Conservation (phyloP, 495 filamentous ascomycete genomes). For the Tuber aestivum region DNA sequence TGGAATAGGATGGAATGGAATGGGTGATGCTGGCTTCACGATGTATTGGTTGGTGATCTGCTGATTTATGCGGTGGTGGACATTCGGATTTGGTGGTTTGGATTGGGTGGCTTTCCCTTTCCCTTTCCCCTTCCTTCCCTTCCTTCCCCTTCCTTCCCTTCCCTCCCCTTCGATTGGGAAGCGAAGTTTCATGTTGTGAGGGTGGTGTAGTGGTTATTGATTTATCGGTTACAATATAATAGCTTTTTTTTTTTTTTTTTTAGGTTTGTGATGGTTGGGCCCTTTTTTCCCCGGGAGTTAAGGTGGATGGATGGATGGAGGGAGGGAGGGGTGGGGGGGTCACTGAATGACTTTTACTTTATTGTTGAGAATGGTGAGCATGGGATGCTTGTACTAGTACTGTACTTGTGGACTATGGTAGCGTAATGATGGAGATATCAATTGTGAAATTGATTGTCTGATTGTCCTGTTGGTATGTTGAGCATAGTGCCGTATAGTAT, state of each 20-base stretch:
- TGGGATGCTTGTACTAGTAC: no score
- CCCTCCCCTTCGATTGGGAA: no score
- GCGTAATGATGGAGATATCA: not conserved
- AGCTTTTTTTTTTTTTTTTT: not conserved
- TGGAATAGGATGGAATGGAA: no score
- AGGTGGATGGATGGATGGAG: no score
- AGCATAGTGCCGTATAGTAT: not conserved
- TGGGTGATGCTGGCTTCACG: not conserved
- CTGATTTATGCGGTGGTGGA: not conserved
- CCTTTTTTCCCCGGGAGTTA: no score
- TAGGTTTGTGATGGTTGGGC: no score
- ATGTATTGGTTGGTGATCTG: constrained; percentile 1
- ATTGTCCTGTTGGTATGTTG: not conserved
- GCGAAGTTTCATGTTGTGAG: no score
- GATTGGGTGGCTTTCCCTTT: no score
- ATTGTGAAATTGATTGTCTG: not conserved
- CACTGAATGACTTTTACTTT: not conserved
- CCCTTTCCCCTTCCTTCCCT: not conserved
- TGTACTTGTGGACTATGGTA: not conserved
- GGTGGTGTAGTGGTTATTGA: not conserved
- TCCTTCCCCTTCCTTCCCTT: no score
- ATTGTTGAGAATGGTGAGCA: not conserved
- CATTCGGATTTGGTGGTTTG: not conserved
- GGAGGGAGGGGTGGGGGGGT: not conserved
- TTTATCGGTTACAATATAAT: not conserved